A percentile compares a stretch with the other conserved stretches of the same genome.
Conservation (phyloP, 2,329 filamentous ascomycete species). For the Alternaria sp. region DNA sequence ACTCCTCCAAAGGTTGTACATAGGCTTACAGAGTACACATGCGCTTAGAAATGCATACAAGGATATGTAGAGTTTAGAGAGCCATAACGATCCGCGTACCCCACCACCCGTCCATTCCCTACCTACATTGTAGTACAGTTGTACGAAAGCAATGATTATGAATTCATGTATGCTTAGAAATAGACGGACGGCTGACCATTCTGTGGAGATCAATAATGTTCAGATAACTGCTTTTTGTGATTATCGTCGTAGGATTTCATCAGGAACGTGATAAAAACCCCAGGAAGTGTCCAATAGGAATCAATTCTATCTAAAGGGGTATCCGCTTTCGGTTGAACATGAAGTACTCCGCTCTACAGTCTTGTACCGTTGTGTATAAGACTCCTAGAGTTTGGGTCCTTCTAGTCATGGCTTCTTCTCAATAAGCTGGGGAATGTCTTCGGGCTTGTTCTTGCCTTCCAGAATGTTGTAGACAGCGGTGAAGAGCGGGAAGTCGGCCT, state of each 20-base stretch:
- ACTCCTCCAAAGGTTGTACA: neutral
- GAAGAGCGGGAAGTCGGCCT: conserved; percentile 89
- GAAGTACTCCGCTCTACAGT: neutral
- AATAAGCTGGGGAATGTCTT: conserved; percentile 78
- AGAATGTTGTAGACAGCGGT: conserved; percentile 87
- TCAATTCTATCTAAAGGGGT: conserved; percentile 16
- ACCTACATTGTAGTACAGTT: neutral
- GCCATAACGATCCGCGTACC: neutral
- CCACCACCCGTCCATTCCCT: neutral
- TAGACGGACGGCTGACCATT: neutral
- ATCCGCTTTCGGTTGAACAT: conserved; percentile 6
- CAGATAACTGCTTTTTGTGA: neutral
- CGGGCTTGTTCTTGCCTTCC: conserved; percentile 76
- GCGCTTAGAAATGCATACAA: neutral
- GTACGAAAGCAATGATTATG: neutral
- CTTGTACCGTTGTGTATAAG: neutral
- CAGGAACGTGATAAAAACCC: neutral
- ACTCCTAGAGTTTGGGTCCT: neutral
- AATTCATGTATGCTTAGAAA: neutral
- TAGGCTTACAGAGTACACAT: neutral
- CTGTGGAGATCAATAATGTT: neutral
- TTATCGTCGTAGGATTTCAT: neutral
- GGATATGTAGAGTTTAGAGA: neutral
- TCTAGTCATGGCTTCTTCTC: conserved; percentile 45
- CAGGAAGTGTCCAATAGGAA: neutral